phyloP scores from a whole-genome alignment of 2,329 filamentous ascomycete species.

The Rosellinia necatrix region DNA sequence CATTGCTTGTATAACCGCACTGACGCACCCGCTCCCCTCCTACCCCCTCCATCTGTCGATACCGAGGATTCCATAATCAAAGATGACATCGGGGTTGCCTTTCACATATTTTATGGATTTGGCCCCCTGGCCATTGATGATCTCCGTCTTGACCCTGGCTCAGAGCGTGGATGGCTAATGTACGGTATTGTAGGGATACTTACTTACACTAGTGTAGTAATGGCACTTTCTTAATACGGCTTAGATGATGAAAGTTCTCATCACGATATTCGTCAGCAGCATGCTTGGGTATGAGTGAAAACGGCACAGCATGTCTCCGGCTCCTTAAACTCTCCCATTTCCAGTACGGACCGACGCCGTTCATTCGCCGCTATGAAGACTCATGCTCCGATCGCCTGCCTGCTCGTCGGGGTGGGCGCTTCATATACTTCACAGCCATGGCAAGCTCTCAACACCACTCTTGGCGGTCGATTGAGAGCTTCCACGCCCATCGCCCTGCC shows the following conservation, averaged over 20 bases:
- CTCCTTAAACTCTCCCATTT: background rate
- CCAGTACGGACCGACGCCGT: background rate
- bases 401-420: constrained; percentile 9
- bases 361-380: constrained; percentile 11
- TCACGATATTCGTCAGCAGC: constrained; percentile 20
- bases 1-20: too few relatives aligned
- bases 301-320: background rate
- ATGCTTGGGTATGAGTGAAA: background rate
- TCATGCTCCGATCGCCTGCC: background rate
- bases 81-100: background rate
- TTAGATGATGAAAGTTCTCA: constrained; percentile 10
- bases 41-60: background rate
- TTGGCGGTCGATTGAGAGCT: constrained; percentile 30
- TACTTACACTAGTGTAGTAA: constrained; percentile 3
- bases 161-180: too few relatives aligned
- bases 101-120: background rate
- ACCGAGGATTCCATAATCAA: background rate
- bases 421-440: constrained; percentile 14
- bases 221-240: constrained; percentile 19
- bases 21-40: too few relatives aligned
- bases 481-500: constrained; percentile 35
- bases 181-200: constrained; percentile 10
- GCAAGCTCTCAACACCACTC: constrained; percentile 29
- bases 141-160: constrained; percentile 7
- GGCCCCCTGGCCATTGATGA: background rate